Evolutionary conservation across 306 rosid species (phyloP).

Genomic region (Casuarina equisetifolia): DNA sequence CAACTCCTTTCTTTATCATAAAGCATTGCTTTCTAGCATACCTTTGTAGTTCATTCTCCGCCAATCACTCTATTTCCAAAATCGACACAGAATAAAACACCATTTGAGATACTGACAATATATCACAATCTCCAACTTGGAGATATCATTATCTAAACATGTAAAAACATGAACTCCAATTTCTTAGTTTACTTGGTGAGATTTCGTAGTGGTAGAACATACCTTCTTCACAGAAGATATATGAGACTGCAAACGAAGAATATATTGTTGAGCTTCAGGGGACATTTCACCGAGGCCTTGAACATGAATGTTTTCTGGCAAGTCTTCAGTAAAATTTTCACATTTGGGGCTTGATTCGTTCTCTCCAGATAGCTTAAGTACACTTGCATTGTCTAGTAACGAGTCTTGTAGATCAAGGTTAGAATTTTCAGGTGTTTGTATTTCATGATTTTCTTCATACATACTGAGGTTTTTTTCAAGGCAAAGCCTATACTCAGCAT

Average conservation of each 20-base stretch:
- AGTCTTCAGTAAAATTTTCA: constrained; percentile 37
- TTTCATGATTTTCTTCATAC: constrained; percentile 52
- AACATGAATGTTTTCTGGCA: constrained; percentile 42
- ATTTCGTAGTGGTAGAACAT: constrained; percentile 17
- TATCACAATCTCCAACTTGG: constrained; percentile 15
- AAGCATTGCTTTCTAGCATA: background rate
- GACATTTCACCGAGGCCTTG: constrained; percentile 74
- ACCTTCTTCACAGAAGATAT: constrained; percentile 84
- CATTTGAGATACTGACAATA: constrained; percentile 12
- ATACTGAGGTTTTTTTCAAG: constrained; percentile 70
- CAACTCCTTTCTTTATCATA: background rate
- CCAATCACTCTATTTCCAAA: constrained; percentile 14
- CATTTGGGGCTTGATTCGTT: constrained; percentile 44
- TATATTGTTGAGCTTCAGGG: constrained; percentile 70
- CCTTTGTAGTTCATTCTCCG: constrained; percentile 16
- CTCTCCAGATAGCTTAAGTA: constrained; percentile 45
- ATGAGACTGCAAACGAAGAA: constrained; percentile 66
- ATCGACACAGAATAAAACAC: constrained; percentile 6
- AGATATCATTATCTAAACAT: constrained; percentile 13
- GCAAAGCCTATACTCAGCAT: constrained; percentile 94
- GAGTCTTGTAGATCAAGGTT: constrained; percentile 56
- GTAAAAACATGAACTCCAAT: background rate
- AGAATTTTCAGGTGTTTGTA: constrained; percentile 39
- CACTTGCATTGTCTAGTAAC: constrained; percentile 57
- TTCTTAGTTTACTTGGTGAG: constrained; percentile 6